Conservation (phyloP, 345 rosid species). For the Arabidopsis thaliana region TAIR10.1 NC_003071.7:11557501-11558000, state of each 20-base stretch:
- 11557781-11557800: constrained; percentile 26
- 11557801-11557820: constrained; percentile 29
- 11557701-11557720: constrained; percentile 35
- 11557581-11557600: constrained; percentile 22
- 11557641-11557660: constrained; percentile 21
- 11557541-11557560: constrained; percentile 38
- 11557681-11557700: constrained; percentile 33
- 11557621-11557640: constrained; percentile 28
- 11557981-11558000: neutral
- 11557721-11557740: constrained; percentile 22
- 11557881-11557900: constrained; percentile 44
- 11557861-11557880: constrained; percentile 37
- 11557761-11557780: constrained; percentile 42
- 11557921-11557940: constrained; percentile 47
- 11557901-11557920: constrained; percentile 9
- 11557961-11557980: constrained; percentile 48
- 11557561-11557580: constrained; percentile 11
- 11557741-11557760: constrained; percentile 32
- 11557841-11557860: constrained; percentile 22
- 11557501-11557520: neutral
- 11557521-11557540: constrained; percentile 33
- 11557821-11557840: constrained; percentile 25
- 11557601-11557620: constrained; percentile 32
- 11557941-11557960: constrained; percentile 68
- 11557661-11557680: constrained; percentile 41